Evolutionary conservation across 2,329 filamentous ascomycete genomes (phyloP).

Genomic region (Epichloe coenophiala): DNA sequence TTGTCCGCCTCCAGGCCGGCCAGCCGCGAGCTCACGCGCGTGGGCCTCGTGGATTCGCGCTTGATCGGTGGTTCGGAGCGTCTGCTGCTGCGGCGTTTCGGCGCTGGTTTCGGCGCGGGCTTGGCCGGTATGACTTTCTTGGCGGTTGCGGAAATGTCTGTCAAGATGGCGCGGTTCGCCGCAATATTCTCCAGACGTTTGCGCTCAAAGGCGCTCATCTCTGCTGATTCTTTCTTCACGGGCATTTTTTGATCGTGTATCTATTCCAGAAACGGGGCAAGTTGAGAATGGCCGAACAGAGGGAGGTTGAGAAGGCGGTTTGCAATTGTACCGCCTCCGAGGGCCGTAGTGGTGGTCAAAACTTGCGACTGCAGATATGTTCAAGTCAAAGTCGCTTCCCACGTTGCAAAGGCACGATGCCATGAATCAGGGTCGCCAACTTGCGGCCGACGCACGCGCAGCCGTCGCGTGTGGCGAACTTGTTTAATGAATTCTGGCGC

Average conservation of each 20-base stretch:
- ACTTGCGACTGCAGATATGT: not conserved
- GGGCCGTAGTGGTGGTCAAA: not conserved
- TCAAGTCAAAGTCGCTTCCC: not conserved
- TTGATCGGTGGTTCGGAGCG: constrained; percentile 28
- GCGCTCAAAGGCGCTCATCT: constrained; percentile 73
- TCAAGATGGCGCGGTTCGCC: constrained; percentile 67
- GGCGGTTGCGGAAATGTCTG: constrained; percentile 60
- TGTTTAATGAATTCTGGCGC: constrained; percentile 7
- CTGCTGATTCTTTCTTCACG: constrained; percentile 27
- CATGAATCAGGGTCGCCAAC: not conserved
- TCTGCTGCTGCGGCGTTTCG: constrained; percentile 18
- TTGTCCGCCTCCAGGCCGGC: constrained; percentile 39
- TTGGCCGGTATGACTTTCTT: constrained; percentile 51
- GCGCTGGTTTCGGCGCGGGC: constrained; percentile 32
- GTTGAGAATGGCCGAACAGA: not conserved
- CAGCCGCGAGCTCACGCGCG: constrained; percentile 44
- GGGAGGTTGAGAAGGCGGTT: no score
- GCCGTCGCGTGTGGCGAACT: not conserved
- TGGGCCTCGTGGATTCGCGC: constrained; percentile 33
- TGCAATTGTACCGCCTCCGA: no score
- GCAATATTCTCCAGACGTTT: constrained; percentile 77
- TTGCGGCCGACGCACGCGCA: not conserved
- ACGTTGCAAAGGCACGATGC: not conserved
- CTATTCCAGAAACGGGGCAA: no score
- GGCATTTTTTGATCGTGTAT: constrained; percentile 25